Evolutionary conservation across 805 yeast species (phyloP).

Genomic region (Candida peoriensis): DNA sequence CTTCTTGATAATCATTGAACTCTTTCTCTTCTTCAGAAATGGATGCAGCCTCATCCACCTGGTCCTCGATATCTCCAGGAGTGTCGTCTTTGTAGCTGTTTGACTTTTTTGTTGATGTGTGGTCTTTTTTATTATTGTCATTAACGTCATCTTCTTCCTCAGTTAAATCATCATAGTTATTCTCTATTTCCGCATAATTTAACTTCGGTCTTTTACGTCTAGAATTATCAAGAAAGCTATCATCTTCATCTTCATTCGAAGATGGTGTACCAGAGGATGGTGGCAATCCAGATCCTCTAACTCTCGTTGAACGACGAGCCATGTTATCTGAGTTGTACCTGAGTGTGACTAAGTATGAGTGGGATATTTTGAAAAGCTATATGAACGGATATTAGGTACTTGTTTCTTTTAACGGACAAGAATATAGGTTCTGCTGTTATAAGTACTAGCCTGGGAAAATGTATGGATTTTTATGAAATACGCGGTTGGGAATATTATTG

Average conservation of each 20-base stretch:
- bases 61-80: no score
- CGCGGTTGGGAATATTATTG: no score
- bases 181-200: conserved; percentile 32
- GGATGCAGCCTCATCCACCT: conserved; percentile 4
- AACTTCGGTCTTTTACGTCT: conserved; percentile 28
- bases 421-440: no score
- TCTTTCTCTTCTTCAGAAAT: conserved; percentile 1
- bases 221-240: conserved; percentile 25
- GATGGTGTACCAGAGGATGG: background rate
- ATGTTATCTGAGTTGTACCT: conserved; percentile 8
- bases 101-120: no score
- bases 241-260: conserved; percentile 18
- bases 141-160: conserved; percentile 19
- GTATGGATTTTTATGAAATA: no score
- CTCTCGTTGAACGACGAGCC: conserved; percentile 7
- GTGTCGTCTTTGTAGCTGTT: no score
- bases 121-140: no score
- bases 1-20: no score
- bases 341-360: conserved; percentile 9
- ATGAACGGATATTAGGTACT: background rate
- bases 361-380: conserved; percentile 6
- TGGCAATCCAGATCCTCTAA: background rate
- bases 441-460: no score
- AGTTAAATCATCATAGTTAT: conserved; percentile 26
- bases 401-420: no score